Percentiles rank a stretch among this genome's conserved stretches.
phyloP scores from a whole-genome alignment of 1,284 basidiomycete species.

The Ganoderma leucocontextum region DNA sequence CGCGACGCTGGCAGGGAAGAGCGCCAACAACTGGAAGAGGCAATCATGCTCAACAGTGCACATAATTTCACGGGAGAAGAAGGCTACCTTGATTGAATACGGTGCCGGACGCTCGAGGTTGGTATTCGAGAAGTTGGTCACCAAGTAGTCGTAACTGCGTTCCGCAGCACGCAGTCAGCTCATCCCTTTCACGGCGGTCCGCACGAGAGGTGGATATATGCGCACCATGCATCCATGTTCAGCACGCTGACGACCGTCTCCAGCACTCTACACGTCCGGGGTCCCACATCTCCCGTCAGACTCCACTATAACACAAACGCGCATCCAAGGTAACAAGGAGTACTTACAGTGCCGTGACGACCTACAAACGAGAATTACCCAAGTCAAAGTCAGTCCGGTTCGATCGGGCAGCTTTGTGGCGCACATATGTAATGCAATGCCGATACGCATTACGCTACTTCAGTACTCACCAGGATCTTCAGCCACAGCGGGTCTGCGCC shows the following conservation, averaged over 20 bases:
- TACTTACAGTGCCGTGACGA: neutral
- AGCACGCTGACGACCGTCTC: neutral
- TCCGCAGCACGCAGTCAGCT: neutral
- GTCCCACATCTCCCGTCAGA: neutral
- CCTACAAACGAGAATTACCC: neutral
- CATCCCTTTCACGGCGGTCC: neutral
- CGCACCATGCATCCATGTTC: neutral
- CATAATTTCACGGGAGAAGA: too few relatives aligned
- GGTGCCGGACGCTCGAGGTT: neutral
- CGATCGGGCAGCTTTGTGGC: neutral
- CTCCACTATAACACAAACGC: too few relatives aligned
- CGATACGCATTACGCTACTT: too few relatives aligned
- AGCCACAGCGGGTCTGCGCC: neutral
- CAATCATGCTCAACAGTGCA: too few relatives aligned
- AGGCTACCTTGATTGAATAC: slow-evolving; percentile 5
- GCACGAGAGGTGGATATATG: neutral
- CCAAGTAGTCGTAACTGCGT: neutral
- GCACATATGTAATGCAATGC: too few relatives aligned
- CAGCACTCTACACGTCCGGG: neutral
- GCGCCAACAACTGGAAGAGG: neutral
- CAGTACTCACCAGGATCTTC: neutral
- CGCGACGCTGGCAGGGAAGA: neutral
- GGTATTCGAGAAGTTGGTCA: neutral
- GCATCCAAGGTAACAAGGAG: too few relatives aligned
- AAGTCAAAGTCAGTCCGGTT: neutral